Base-by-base conservation (phyloP, 805 yeast species). In the Ogataea paradorogensis region DNA sequence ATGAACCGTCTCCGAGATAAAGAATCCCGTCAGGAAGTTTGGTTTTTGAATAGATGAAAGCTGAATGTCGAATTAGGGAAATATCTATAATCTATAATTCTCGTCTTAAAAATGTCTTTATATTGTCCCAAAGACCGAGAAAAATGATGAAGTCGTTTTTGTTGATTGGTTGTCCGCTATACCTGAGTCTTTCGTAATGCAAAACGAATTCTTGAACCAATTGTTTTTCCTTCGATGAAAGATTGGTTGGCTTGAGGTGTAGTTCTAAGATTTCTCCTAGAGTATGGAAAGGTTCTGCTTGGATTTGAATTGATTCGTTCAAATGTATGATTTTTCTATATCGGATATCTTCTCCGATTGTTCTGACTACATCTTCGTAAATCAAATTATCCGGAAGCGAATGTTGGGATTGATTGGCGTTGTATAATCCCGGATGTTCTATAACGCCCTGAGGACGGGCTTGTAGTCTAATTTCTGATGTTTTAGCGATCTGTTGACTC, bases 161-260 rank as follows among this genome's bases (percentile, higher is more conserved):
- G 1, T 73, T 61, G 13, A 87, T 76, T 13, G 77, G 69, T 14
- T 67, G 59, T 2, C 85, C 84, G 5, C 91, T 75, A 59, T 79
- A 89, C 43, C 87, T 67, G 26, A 82, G 68, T 35, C 67, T 65
- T 49, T 89, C 96, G 62, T 87, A 89, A 10, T 76, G 58, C 3
- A 64, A 66, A 4, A 79, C 63, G 45, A 74, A 74, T 25, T 64
- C 54, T 5, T 48, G 47, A 4, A 56, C 21, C 9, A 32, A 32
- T 15, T 34, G 24, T 9, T 39, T 20, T 24, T 53, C 53, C n/a
- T 24, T 24, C 15, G 31, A 30, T 13, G 37, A 20, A 20, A 44
- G 29, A 15, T 34, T 23, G 21, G 45, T 40, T 14, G 34, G 33
- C 18, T 11, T 38, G 38, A 30, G 46, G 40, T 28, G 49, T 38